Evolutionary conservation across 2,329 filamentous ascomycete species (phyloP), one percentile per base, ranked within the genome.

Genomic region (Huntiella savannae): DNA sequence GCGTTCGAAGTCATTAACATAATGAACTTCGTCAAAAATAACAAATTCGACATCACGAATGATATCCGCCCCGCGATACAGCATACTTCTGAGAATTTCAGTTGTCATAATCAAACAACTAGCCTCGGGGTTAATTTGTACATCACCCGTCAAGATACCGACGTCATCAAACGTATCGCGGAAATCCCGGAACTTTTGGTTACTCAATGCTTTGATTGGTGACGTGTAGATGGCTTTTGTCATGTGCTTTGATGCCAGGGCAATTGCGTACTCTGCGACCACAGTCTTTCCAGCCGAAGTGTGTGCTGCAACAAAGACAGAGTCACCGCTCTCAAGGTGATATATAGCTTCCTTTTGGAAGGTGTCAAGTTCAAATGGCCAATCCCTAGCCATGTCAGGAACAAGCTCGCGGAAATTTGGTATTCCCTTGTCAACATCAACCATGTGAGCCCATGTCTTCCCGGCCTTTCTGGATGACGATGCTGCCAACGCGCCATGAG

Each of bases 101-200:
- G 91, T 98, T 0, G 91, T 98, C 91, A 98, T 98, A 61, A 98
- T 96, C 37, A 98, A 70, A 63, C 91, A 98, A 62, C 88, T 96
- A 22, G 91, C 91, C 64, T 96, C 91, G 0, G 88, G 85, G 53
- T 92, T 86, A 56, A 98, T 98, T 60, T 98, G 91, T 4, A 98
- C 91, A 64, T 98, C 91, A 50, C 91, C 91, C 0, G 91, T 98
- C 52, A 98, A 64, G 52, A 98, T 96, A 12, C 91, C 91, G 13
- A 98, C 91, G 60, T 98, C 91, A 50, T 93, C 86, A 56, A 98
- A 98, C 0, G 75, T 77, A 47, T 78, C 73, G 48, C 86, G 75
- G 59, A 98, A 98, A 59, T 98, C 91, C 52, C 91, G 77, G 62
- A 96, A 98, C 60, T 98, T 98, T 58, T 98, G 91, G 58, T 98